phyloP scores from a whole-genome alignment of 2,329 filamentous ascomycete genomes.

The Diplodia sapinea region DNA sequence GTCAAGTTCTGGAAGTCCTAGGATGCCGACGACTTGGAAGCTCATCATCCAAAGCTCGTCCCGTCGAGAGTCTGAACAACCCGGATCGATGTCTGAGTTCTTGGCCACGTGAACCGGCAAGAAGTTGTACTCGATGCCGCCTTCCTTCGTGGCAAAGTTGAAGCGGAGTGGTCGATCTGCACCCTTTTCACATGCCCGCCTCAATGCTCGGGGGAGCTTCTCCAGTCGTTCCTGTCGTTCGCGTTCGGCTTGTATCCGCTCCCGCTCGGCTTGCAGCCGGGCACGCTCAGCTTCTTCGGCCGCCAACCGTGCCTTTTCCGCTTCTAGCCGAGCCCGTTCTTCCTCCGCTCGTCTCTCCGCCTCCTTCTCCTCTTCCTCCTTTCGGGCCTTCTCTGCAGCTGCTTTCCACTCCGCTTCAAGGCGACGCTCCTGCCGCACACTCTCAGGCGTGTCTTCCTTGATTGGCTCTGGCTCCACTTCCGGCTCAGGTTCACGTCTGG shows the following conservation, averaged over 20 bases:
- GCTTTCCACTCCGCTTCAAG: constrained; percentile 36
- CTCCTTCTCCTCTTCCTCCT: constrained; percentile 40
- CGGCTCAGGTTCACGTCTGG: constrained; percentile 24
- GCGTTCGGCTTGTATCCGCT: constrained; percentile 37
- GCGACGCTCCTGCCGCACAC: constrained; percentile 21
- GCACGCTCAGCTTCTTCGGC: constrained; percentile 36
- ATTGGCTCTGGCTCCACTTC: constrained; percentile 37
- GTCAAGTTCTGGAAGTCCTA: constrained; percentile 49
- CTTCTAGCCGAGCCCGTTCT: constrained; percentile 21
- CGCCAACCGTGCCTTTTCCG: constrained; percentile 24
- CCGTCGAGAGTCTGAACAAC: constrained; percentile 32
- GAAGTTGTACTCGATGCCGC: constrained; percentile 48
- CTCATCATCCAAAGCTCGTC: constrained; percentile 46
- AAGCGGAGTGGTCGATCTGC: constrained; percentile 47
- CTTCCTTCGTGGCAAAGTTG: constrained; percentile 42
- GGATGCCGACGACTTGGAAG: constrained; percentile 49
- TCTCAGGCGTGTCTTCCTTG: constrained; percentile 29
- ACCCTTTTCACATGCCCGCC: constrained; percentile 46
- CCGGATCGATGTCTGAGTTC: constrained; percentile 39
- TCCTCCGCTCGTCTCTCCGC: constrained; percentile 19
- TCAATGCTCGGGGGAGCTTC: constrained; percentile 46
- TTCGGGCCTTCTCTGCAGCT: constrained; percentile 39
- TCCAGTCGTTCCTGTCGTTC: constrained; percentile 42
- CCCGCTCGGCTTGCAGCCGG: constrained; percentile 38
- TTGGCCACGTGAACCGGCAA: constrained; percentile 47